These are phyloP conservation scores for Filobasidium wieringae DNA, from an alignment of 768 basidiomycete genomes.

Conservation along the genomic window DNA sequence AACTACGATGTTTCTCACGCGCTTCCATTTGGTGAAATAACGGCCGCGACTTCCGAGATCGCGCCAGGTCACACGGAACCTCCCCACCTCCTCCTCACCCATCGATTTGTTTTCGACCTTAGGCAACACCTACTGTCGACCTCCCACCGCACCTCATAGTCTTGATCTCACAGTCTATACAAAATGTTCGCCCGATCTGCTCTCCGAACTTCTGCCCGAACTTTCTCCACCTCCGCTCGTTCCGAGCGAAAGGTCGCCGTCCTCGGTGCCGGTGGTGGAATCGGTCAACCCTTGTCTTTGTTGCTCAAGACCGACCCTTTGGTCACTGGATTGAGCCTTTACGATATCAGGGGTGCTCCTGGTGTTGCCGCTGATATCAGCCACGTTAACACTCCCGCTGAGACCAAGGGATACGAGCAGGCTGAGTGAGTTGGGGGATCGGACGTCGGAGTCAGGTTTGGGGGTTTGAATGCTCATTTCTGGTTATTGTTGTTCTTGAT, in stretches of 20 bases:
- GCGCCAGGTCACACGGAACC: too few relatives aligned
- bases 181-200: constrained; percentile 36
- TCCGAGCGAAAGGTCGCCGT: constrained; percentile 45
- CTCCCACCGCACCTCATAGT: too few relatives aligned
- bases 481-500: constrained; percentile 3
- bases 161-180: too few relatives aligned
- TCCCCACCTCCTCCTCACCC: too few relatives aligned
- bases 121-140: too few relatives aligned
- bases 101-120: too few relatives aligned
- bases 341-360: constrained; percentile 75
- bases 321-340: constrained; percentile 67
- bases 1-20: too few relatives aligned
- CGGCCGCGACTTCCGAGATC: too few relatives aligned
- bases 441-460: background rate
- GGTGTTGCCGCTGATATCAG: constrained; percentile 92
- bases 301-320: constrained; percentile 75
- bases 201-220: constrained; percentile 21
- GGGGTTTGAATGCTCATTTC: background rate
- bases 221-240: constrained; percentile 37
- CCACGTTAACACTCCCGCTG: constrained; percentile 80
- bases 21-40: too few relatives aligned
- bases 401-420: constrained; percentile 55
- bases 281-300: constrained; percentile 89
- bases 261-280: constrained; percentile 93
- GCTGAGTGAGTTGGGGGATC: constrained; percentile 14